phyloP scores from a whole-genome alignment of 2,329 filamentous ascomycete species.

The Epichloe hybrida region DNA sequence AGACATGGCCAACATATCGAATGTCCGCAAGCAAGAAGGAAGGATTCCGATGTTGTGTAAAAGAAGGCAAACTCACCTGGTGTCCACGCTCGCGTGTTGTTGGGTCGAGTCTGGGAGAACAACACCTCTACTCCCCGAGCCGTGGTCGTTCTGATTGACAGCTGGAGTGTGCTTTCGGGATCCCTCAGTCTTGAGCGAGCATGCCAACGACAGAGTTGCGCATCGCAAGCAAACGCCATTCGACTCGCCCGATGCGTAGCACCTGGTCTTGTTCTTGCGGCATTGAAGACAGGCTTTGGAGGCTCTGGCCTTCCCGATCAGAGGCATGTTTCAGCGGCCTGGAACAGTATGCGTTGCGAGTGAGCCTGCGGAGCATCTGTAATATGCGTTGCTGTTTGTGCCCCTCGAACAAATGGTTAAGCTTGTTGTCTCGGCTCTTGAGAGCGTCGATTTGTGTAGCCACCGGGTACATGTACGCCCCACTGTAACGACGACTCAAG shows the following conservation, averaged over 20 bases:
- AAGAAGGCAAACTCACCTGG: neutral
- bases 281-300: conserved; percentile 15
- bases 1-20: too few species aligned
- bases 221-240: conserved; percentile 13
- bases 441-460: too few species aligned
- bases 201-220: conserved; percentile 11
- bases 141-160: neutral
- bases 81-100: neutral
- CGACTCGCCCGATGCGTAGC: conserved; percentile 8
- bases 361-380: too few species aligned
- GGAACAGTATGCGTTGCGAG: neutral
- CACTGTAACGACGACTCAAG: neutral
- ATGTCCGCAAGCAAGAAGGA: too few species aligned
- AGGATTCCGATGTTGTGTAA: neutral
- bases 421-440: too few species aligned
- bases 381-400: neutral
- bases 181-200: conserved; percentile 8
- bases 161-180: neutral
- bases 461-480: too few species aligned
- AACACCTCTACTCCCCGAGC: neutral
- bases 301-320: conserved; percentile 11
- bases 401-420: too few species aligned
- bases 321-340: conserved; percentile 10
- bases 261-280: conserved; percentile 14
- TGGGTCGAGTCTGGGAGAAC: neutral